These are phyloP conservation scores for Nemania sp. DNA, from an alignment of 2,329 filamentous ascomycete genomes.

Conservation along the genomic window DNA sequence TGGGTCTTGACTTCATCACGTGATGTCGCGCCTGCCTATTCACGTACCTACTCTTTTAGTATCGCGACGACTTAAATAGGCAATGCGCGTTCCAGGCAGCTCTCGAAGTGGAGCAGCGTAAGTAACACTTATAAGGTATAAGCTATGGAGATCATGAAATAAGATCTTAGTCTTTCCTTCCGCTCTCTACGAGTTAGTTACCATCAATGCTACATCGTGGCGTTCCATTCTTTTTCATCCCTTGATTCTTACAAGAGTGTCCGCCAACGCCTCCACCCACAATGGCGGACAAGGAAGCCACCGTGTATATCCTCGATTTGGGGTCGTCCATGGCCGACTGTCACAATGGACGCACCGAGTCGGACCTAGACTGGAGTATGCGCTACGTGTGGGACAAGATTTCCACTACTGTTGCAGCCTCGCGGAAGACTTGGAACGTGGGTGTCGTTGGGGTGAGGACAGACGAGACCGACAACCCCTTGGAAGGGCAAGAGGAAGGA, in stretches of 20 bases:
- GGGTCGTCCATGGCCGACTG: slow-evolving; percentile 84
- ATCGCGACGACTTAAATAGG: slow-evolving; percentile 30
- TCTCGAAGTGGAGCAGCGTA: slow-evolving; percentile 25
- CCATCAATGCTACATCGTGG: slow-evolving; percentile 8
- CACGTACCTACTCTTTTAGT: slow-evolving; percentile 20
- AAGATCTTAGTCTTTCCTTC: neutral
- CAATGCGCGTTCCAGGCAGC: slow-evolving; percentile 41
- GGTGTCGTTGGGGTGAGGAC: slow-evolving; percentile 89
- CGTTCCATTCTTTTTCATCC: slow-evolving; percentile 10
- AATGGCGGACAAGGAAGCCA: slow-evolving; percentile 95
- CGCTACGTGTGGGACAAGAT: slow-evolving; percentile 96
- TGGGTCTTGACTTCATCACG: slow-evolving; percentile 40
- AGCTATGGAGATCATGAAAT: slow-evolving; percentile 1
- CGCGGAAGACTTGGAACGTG: slow-evolving; percentile 78
- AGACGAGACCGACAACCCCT: slow-evolving; percentile 77
- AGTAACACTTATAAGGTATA: slow-evolving; percentile 8
- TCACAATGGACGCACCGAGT: slow-evolving; percentile 76
- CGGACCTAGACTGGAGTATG: slow-evolving; percentile 90
- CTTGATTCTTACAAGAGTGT: slow-evolving; percentile 12
- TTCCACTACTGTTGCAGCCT: slow-evolving; percentile 74
- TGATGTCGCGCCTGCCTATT: slow-evolving; percentile 46
- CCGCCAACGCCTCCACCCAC: slow-evolving; percentile 41
- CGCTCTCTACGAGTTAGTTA: neutral
- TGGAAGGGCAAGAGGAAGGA: slow-evolving; percentile 72
- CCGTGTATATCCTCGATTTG: slow-evolving; percentile 90